Conservation (phyloP, 495 filamentous ascomycete genomes). For the Saxophila tyrrhenica region DNA sequence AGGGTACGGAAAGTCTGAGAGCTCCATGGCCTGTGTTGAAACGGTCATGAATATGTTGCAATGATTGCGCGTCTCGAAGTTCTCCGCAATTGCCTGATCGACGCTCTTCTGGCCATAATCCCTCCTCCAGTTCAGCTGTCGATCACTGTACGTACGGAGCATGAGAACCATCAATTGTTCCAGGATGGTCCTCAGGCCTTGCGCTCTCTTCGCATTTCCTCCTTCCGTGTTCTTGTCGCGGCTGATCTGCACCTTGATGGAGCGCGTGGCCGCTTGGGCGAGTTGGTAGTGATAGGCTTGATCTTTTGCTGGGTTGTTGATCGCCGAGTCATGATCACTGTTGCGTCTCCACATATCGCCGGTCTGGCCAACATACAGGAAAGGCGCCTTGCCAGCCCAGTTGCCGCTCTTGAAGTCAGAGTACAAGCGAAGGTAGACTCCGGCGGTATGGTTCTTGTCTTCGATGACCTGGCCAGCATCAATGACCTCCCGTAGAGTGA, state of each 20-base stretch:
- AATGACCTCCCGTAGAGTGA: background rate
- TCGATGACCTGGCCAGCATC: background rate
- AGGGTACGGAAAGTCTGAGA: background rate
- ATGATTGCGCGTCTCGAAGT: background rate
- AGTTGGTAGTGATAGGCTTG: background rate
- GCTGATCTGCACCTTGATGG: background rate
- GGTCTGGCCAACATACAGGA: background rate
- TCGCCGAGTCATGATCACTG: background rate
- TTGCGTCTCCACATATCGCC: background rate
- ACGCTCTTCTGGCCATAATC: background rate
- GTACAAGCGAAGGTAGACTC: background rate
- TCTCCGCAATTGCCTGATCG: background rate
- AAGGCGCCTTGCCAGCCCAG: background rate
- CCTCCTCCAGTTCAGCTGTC: background rate
- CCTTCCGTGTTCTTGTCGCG: background rate
- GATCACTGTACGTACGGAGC: background rate
- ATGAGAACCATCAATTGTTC: background rate
- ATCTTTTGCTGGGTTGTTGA: background rate
- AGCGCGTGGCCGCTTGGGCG: background rate
- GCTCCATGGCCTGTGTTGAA: background rate
- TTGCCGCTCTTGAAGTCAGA: background rate
- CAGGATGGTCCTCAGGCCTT: background rate
- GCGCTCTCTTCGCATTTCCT: background rate
- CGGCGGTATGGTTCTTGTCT: background rate
- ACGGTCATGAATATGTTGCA: background rate